Conservation (phyloP, 306 rosid genomes). For the Cucumis hystrix region DNA sequence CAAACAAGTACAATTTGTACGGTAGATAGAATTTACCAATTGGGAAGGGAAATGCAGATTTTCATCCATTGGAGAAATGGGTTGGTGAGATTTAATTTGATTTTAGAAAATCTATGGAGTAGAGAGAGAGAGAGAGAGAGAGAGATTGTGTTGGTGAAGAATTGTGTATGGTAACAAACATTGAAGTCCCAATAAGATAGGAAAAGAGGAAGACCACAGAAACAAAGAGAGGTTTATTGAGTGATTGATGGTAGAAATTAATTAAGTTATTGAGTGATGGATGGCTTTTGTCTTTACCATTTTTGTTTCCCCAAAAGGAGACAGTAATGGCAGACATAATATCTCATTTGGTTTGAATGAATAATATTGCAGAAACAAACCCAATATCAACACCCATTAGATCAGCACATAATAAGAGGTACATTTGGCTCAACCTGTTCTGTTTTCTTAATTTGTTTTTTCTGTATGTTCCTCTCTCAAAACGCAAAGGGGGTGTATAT, state of each 20-base stretch:
- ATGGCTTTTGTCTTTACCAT: not conserved
- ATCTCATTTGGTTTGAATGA: too few relatives aligned
- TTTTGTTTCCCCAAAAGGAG: not conserved
- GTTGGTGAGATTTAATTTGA: too few relatives aligned
- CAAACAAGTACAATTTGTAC: too few relatives aligned
- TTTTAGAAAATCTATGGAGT: not conserved
- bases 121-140: not conserved
- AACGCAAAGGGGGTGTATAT: too few relatives aligned
- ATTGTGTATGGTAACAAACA: not conserved
- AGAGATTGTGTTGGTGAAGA: not conserved
- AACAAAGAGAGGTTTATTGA: not conserved
- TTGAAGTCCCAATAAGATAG: not conserved
- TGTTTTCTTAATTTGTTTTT: too few relatives aligned
- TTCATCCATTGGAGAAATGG: too few relatives aligned
- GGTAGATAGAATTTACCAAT: too few relatives aligned
- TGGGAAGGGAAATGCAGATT: too few relatives aligned
- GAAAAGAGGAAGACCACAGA: not conserved
- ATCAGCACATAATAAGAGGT: too few relatives aligned
- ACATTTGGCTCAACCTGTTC: not conserved
- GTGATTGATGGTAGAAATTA: not conserved
- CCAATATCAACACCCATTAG: too few relatives aligned
- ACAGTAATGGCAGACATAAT: too few relatives aligned
- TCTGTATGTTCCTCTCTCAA: not conserved
- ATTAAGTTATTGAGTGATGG: not conserved
- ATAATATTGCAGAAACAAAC: too few relatives aligned